Base-by-base conservation (phyloP, 1,139 yeast species). In the Hansenula lynferdii region DNA sequence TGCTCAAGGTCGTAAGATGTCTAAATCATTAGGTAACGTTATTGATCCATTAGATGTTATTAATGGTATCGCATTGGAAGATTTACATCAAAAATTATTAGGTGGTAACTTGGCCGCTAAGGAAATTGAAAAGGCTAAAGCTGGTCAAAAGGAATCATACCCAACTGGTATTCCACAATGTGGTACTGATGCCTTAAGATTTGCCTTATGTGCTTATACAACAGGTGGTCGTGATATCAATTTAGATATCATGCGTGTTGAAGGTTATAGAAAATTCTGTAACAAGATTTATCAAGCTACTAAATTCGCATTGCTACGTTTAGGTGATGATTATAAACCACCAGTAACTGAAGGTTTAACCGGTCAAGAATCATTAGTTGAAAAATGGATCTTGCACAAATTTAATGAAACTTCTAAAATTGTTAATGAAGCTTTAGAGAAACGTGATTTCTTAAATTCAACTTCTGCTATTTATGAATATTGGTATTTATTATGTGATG, bases 211-310 rank as follows among this genome's bases (percentile, higher is more conserved):
- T 77, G 97, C 97, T 40, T 92, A 92, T 72, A 84, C 96, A 37
- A 90, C 98, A 41, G 98, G 98, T 69, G 97, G 97, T 56, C 83
- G 97, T 69, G 98, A 92, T 60, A 92, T 92, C 64, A 92, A 92
- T 69, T 77, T 92, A 62, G 97, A 92, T 62, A 89, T 92, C 56
- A 72, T 89, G 64, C 85, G 98, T 70, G 96, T 92, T 52, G 98
- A 94, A 64, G 98, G 98, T 58, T 92, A 92, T 81, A 80, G 98
- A 70, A 92, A 92, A 75, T 92, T 92, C 85, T 90, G 98, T 75
- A 92, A 92, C 80, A 92, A 92, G 80, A 92, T 92, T 56, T 92
- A 87, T 74, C 98, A 92, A 70, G 98, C 98, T 42, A 90, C 98
- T 48, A 92, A 92, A 70, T 92, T 92, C 60, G 98, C 89, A 30